Base-by-base conservation (phyloP, 441 rosid species). In the Hura crepitans region DNA sequence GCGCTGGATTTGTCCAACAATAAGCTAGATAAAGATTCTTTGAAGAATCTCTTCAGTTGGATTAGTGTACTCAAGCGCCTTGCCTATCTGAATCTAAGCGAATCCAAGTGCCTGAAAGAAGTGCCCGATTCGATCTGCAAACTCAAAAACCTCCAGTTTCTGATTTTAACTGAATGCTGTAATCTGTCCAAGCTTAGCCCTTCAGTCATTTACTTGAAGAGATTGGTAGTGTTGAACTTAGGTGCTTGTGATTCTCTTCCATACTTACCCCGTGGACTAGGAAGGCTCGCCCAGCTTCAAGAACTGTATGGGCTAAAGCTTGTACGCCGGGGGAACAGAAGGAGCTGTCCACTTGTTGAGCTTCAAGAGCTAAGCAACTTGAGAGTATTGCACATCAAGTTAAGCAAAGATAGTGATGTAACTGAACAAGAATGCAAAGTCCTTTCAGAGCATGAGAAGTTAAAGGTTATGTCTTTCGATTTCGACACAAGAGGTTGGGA, bases 401-500 rank as follows among this genome's bases (percentile, higher is more conserved):
- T 72, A 62, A 31, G 69, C 0, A 65, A 68, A 46, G 75, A 68
- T 8, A 68, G 55, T 27, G 63, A 68, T 1, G 56, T 68, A 9
- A 47, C 42, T 66, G 56, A 51, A 57, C 55, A 58, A 22, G 75
- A 66, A 55, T 42, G 59, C 22, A 28, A 53, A 22, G 70, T 71
- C 20, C 75, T 62, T 7, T 62, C 45, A 3, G 9, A 67, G 13
- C 78, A 70, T 2, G 58, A 78, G 68, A 62, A 67, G 15, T 70
- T 71, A 1, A 74, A 50, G 30, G 72, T 62, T 51, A 63, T 73
- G 23, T 72, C 68, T 3, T 65, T 69, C 53, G 54, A 65, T 56
- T 35, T 35, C 7, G 39, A 31, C 65, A 1, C 61, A 65, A 70
- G 54, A 37, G 51, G 73, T 51, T 61, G 71, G 69, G 13, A 45